Conservation (phyloP, 305 asterid species). For the Plantago coronopus region DNA sequence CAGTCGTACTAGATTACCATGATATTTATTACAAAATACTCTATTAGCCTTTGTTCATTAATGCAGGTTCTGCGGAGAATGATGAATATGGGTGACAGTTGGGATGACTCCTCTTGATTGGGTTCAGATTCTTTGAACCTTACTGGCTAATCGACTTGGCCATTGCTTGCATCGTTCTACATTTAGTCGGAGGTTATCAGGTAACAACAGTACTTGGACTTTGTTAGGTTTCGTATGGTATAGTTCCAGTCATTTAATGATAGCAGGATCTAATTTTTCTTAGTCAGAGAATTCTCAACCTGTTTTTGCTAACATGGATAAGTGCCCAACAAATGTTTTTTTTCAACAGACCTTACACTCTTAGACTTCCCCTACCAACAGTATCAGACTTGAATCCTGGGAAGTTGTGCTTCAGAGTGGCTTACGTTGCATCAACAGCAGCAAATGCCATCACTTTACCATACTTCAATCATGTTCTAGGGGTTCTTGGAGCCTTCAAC, state of each 20-base stretch:
- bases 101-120: too few relatives aligned
- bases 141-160: slow-evolving; percentile 52
- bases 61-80: too few relatives aligned
- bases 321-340: too few relatives aligned
- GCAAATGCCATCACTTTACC: slow-evolving; percentile 44
- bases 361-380: slow-evolving; percentile 45
- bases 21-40: too few relatives aligned
- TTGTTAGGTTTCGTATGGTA: too few relatives aligned
- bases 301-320: too few relatives aligned
- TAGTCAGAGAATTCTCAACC: too few relatives aligned
- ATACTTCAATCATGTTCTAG: slow-evolving; percentile 57
- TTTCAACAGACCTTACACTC: slow-evolving; percentile 28
- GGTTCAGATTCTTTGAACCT: slow-evolving; percentile 50
- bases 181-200: slow-evolving; percentile 54
- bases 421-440: slow-evolving; percentile 49
- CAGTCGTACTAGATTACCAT: too few relatives aligned
- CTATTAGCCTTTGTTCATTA: too few relatives aligned
- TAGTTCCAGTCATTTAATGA: not conserved
- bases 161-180: slow-evolving; percentile 43
- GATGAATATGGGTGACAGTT: too few relatives aligned
- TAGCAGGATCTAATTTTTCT: too few relatives aligned
- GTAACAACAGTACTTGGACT: too few relatives aligned
- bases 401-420: slow-evolving; percentile 46
- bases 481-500: slow-evolving; percentile 53
- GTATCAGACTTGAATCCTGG: slow-evolving; percentile 41